phyloP scores from a whole-genome alignment of 2,329 filamentous ascomycete species.

The Orbilia blumenaviensis region DNA sequence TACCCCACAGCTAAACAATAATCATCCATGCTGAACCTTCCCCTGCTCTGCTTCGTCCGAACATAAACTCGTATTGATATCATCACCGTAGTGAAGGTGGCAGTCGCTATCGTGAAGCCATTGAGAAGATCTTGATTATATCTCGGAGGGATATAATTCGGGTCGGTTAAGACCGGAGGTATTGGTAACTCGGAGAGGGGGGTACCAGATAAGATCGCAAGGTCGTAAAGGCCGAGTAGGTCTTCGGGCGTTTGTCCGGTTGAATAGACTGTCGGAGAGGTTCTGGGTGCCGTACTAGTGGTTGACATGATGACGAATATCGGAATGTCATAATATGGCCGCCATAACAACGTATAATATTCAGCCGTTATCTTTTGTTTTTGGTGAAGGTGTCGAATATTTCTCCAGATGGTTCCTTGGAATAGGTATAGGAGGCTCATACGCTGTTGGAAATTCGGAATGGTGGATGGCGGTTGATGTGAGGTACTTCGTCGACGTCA shows the following conservation, averaged over 20 bases:
- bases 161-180: slow-evolving; percentile 29
- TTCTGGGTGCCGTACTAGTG: background rate
- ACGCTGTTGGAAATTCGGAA: no score
- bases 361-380: no score
- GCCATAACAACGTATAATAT: background rate
- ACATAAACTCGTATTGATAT: slow-evolving; percentile 31
- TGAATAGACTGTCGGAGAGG: slow-evolving; percentile 27
- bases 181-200: background rate
- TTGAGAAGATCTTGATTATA: slow-evolving; percentile 32
- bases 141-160: slow-evolving; percentile 27
- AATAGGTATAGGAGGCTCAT: no score
- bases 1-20: slow-evolving; percentile 22
- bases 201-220: slow-evolving; percentile 25
- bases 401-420: no score
- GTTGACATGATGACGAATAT: slow-evolving; percentile 1
- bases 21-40: slow-evolving; percentile 34
- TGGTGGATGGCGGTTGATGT: no score
- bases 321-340: slow-evolving; percentile 21
- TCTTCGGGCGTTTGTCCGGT: slow-evolving; percentile 38
- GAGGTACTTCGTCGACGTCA: no score
- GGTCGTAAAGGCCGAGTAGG: slow-evolving; percentile 16
- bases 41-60: slow-evolving; percentile 19
- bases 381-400: no score
- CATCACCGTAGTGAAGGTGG: slow-evolving; percentile 19
- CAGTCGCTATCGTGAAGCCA: slow-evolving; percentile 23